Evolutionary conservation across 2,329 filamentous ascomycete genomes (phyloP).

Genomic region (Cryphonectria japonica): DNA sequence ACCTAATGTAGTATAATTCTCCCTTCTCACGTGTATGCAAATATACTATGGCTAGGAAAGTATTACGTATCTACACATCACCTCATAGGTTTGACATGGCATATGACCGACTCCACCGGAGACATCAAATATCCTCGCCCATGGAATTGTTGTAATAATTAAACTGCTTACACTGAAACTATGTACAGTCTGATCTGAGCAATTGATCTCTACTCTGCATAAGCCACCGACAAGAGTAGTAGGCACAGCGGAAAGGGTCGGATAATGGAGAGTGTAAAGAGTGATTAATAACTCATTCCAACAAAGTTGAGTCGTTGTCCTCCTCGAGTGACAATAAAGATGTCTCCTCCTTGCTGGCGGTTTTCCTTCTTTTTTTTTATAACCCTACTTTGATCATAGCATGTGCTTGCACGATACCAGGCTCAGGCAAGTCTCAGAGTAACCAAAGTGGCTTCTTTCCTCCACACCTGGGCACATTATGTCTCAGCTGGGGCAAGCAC

Average conservation of each 20-base stretch:
- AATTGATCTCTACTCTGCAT: background rate
- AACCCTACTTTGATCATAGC: background rate
- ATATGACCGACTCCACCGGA: background rate
- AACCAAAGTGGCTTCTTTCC: background rate
- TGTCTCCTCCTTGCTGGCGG: background rate
- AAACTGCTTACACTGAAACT: background rate
- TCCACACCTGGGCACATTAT: background rate
- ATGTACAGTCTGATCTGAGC: background rate
- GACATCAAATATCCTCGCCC: background rate
- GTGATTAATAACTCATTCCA: background rate
- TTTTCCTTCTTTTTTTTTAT: too few relatives aligned
- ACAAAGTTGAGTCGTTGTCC: background rate
- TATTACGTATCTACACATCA: background rate
- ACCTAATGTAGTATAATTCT: background rate
- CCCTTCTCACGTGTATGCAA: background rate
- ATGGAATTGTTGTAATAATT: background rate
- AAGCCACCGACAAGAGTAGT: background rate
- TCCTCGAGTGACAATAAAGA: background rate
- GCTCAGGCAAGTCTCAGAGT: too few relatives aligned
- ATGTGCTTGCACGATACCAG: background rate
- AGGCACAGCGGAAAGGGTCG: background rate
- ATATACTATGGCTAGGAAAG: background rate
- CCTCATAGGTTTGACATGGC: background rate
- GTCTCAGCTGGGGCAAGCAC: slow-evolving; percentile 3
- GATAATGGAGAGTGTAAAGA: background rate